phyloP scores from a whole-genome alignment of 2,329 filamentous ascomycete species.

The Trichoderma sp. region DNA sequence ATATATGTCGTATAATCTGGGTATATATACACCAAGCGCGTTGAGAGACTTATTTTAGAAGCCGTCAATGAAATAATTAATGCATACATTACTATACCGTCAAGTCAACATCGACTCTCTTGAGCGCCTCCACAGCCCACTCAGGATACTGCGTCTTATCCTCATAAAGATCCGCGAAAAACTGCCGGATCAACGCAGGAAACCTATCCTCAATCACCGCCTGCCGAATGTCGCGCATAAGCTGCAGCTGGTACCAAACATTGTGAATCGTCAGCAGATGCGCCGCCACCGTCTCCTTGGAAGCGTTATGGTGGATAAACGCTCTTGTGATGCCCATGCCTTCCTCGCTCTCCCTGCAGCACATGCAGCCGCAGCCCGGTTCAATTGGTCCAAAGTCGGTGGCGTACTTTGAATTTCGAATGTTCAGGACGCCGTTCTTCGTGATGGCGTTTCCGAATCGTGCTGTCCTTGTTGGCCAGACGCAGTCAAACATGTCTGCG shows the following conservation, averaged over 20 bases:
- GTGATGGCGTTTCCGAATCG: slow-evolving; percentile 95
- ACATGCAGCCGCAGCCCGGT: slow-evolving; percentile 73
- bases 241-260: slow-evolving; percentile 81
- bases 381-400: slow-evolving; percentile 82
- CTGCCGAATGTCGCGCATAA: slow-evolving; percentile 73
- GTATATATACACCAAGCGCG: background rate
- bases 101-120: slow-evolving; percentile 71
- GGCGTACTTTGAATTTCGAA: slow-evolving; percentile 72
- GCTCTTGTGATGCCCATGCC: slow-evolving; percentile 81
- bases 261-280: slow-evolving; percentile 88
- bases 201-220: slow-evolving; percentile 80
- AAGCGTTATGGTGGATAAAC: slow-evolving; percentile 85
- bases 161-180: slow-evolving; percentile 71
- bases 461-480: slow-evolving; percentile 95
- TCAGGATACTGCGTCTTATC: slow-evolving; percentile 64
- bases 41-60: background rate
- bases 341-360: slow-evolving; percentile 67
- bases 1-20: background rate
- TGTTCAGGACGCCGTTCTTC: slow-evolving; percentile 73
- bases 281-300: slow-evolving; percentile 93
- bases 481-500: slow-evolving; percentile 99
- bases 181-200: slow-evolving; percentile 71
- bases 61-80: background rate
- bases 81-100: slow-evolving; percentile 20
- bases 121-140: slow-evolving; percentile 82